Percentiles rank a stretch among this genome's conserved stretches.
Evolutionary conservation across 768 basidiomycete species (phyloP).

Genomic region (Fomitopsis serialis): DNA sequence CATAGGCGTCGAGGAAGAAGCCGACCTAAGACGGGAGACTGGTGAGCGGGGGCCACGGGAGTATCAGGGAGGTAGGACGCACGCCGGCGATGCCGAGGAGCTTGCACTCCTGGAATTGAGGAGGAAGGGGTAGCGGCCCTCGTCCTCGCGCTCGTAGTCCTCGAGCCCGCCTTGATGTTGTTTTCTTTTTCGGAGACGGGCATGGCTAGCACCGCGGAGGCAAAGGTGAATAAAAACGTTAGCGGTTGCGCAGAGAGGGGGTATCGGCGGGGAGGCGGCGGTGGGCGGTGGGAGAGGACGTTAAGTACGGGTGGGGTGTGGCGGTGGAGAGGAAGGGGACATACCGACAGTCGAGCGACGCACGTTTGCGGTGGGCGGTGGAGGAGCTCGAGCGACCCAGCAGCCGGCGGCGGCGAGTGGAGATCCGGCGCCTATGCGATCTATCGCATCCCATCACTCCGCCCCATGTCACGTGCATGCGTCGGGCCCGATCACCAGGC

Average conservation of each 20-base stretch:
- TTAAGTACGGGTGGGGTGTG: neutral
- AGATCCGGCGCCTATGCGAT: neutral
- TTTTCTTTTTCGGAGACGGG: conserved; percentile 1
- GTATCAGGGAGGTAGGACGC: conserved; percentile 18
- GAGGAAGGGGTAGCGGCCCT: conserved; percentile 31
- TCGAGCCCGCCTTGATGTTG: conserved; percentile 20
- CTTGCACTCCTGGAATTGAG: conserved; percentile 49
- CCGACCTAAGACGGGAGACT: conserved; percentile 41
- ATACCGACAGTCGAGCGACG: neutral
- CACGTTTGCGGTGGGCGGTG: neutral
- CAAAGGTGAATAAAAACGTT: neutral
- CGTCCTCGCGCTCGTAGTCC: conserved; percentile 28
- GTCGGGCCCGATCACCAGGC: neutral
- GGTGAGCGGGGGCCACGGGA: neutral
- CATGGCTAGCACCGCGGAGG: neutral
- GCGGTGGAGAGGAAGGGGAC: neutral
- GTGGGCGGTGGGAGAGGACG: neutral
- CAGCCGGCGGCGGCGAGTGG: neutral
- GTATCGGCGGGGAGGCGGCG: neutral
- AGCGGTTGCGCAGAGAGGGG: neutral
- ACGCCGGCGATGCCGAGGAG: conserved; percentile 59
- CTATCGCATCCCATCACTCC: neutral
- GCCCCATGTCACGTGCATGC: neutral
- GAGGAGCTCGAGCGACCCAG: neutral
- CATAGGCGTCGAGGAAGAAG: conserved; percentile 71